Evolutionary conservation across 768 basidiomycete genomes (phyloP).

Genomic region (Boletus tylopilopsis): DNA sequence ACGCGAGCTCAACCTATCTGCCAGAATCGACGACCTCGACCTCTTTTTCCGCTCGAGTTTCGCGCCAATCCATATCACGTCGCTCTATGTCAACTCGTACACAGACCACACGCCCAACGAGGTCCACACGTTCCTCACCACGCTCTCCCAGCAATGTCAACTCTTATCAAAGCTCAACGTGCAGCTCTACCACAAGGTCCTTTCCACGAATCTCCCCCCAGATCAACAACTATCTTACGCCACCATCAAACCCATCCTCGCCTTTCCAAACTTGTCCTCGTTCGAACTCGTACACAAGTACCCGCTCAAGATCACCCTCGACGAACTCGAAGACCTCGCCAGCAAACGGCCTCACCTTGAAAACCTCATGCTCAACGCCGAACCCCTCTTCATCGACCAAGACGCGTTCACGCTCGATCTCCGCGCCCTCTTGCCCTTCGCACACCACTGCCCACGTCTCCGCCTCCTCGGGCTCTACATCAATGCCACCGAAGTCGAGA

Average conservation of each 20-base stretch:
- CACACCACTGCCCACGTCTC: conserved; percentile 36
- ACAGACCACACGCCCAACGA: conserved; percentile 40
- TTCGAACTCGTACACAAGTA: conserved; percentile 35
- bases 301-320: conserved; percentile 33
- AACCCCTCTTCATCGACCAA: conserved; percentile 34
- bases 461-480: conserved; percentile 36
- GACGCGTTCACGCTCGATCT: conserved; percentile 32
- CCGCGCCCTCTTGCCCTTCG: conserved; percentile 38
- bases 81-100: conserved; percentile 51
- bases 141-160: conserved; percentile 45
- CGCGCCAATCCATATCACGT: conserved; percentile 46
- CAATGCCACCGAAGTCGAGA: conserved; percentile 28
- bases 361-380: conserved; percentile 43
- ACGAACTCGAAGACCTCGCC: conserved; percentile 46
- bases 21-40: conserved; percentile 41
- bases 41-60: conserved; percentile 42
- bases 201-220: conserved; percentile 9
- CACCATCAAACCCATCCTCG: conserved; percentile 36
- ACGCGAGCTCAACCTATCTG: conserved; percentile 48
- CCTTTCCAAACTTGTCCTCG: conserved; percentile 24
- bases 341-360: conserved; percentile 43
- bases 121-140: conserved; percentile 41
- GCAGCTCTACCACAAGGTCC: conserved; percentile 28
- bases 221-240: conserved; percentile 33
- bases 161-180: conserved; percentile 43